phyloP scores from a whole-genome alignment of 2,329 filamentous ascomycete species.

The Talaromyces funiculosus region DNA sequence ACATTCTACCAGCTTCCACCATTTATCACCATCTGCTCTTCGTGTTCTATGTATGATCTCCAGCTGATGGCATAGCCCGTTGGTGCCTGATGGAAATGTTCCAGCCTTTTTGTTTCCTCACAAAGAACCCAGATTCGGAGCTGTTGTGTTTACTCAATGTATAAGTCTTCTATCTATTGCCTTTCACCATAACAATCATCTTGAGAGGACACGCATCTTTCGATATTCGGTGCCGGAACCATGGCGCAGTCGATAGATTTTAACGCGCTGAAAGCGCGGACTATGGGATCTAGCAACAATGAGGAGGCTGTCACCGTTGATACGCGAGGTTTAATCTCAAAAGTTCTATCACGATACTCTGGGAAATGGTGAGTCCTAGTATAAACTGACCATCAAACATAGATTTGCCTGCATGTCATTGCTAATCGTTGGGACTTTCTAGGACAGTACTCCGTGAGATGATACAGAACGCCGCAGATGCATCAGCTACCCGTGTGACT shows the following conservation, averaged over 20 bases:
- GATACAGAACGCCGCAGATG: conserved; percentile 97
- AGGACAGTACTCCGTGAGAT: conserved; percentile 74
- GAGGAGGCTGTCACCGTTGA: conserved; percentile 98
- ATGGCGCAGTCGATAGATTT: conserved; percentile 68
- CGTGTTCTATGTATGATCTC: not conserved
- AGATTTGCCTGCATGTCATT: too few species aligned
- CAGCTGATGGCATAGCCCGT: not conserved
- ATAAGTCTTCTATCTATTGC: not conserved
- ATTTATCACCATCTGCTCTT: not conserved
- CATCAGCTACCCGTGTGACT: conserved; percentile 79
- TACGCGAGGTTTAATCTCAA: conserved; percentile 92
- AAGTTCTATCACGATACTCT: conserved; percentile 91
- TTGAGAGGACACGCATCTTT: not conserved
- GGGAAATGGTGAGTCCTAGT: conserved; percentile 74
- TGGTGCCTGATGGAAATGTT: not conserved
- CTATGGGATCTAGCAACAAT: conserved; percentile 77
- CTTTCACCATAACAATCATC: not conserved
- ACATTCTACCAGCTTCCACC: not conserved
- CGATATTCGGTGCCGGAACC: conserved; percentile 11
- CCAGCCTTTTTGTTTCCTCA: not conserved
- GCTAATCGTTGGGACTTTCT: not conserved
- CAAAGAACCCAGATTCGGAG: not conserved
- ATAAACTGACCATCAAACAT: conserved; percentile 4
- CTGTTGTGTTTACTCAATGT: not conserved
- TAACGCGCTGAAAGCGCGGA: conserved; percentile 72